Evolutionary conservation across 2,329 filamentous ascomycete species (phyloP).

Genomic region (Colletotrichum viniferum): DNA sequence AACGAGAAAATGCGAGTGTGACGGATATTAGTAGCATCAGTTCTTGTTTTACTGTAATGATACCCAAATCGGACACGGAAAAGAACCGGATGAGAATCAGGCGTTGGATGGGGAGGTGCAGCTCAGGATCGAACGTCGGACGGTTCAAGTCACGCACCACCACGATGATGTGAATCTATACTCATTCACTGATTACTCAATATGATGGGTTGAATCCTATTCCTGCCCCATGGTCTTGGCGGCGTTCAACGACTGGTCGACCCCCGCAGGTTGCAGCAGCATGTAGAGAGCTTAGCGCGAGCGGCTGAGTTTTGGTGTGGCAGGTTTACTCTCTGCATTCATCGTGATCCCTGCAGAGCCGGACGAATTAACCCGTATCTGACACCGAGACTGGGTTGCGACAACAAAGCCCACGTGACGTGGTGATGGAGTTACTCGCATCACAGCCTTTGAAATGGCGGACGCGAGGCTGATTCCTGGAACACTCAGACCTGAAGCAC

Average conservation of each 20-base stretch:
- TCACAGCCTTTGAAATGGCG: not conserved
- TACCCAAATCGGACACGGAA: conserved; percentile 1
- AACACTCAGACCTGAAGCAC: not conserved
- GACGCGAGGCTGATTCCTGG: not conserved
- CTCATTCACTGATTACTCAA: not conserved
- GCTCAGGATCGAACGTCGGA: not conserved
- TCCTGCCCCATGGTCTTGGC: not conserved
- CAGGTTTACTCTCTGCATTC: not conserved
- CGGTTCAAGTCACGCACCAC: not conserved
- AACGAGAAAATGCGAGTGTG: not conserved
- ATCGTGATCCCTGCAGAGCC: not conserved
- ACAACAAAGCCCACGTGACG: not conserved
- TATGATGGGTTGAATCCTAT: not conserved
- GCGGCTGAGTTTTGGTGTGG: not conserved
- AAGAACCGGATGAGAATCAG: not conserved
- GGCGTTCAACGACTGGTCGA: not conserved
- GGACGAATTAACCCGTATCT: conserved; percentile 1
- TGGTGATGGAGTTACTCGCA: not conserved
- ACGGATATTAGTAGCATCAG: not conserved
- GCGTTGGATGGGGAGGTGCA: not conserved
- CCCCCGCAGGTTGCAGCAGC: not conserved
- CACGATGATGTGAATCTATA: not conserved
- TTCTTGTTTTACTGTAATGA: conserved; percentile 19
- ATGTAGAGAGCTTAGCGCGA: not conserved
- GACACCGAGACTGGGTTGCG: not conserved